A percentile compares a stretch with the other conserved stretches of the same genome.
phyloP scores from a whole-genome alignment of 768 basidiomycete genomes.

The Mycena belliarum region DNA sequence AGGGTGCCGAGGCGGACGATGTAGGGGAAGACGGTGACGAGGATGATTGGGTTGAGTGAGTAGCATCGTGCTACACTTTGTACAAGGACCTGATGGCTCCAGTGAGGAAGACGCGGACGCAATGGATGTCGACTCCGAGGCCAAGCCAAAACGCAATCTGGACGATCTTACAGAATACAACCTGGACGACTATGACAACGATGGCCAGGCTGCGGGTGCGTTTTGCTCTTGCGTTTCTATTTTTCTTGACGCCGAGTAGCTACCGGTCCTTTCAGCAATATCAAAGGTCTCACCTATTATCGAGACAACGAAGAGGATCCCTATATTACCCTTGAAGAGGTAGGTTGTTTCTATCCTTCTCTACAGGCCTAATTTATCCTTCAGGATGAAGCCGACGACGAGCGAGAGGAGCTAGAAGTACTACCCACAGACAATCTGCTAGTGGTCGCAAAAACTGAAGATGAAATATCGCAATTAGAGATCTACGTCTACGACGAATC shows the following conservation, averaged over 20 bases:
- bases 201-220: slow-evolving; percentile 44
- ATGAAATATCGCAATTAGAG: slow-evolving; percentile 94
- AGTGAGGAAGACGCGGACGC: slow-evolving; percentile 47
- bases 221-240: slow-evolving; percentile 5
- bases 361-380: slow-evolving; percentile 12
- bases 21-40: slow-evolving; percentile 42
- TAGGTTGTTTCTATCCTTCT: slow-evolving; percentile 33
- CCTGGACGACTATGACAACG: slow-evolving; percentile 90
- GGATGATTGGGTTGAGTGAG: slow-evolving; percentile 88
- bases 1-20: slow-evolving; percentile 62
- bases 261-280: slow-evolving; percentile 86
- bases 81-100: slow-evolving; percentile 15
- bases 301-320: slow-evolving; percentile 92
- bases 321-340: slow-evolving; percentile 94
- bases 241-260: slow-evolving; percentile 36
- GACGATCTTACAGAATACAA: slow-evolving; percentile 52
- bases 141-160: slow-evolving; percentile 22
- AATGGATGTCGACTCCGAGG: slow-evolving; percentile 59
- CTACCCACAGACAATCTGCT: slow-evolving; percentile 90
- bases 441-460: slow-evolving; percentile 91
- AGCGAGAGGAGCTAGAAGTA: slow-evolving; percentile 88
- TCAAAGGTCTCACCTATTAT: slow-evolving; percentile 93
- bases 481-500: slow-evolving; percentile 94
- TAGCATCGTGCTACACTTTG: slow-evolving; percentile 27
- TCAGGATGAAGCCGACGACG: slow-evolving; percentile 75